A percentile compares a stretch with the other conserved stretches of the same genome.
Conservation (phyloP, 345 rosid genomes). For the Abelmoschus esculentus region DNA sequence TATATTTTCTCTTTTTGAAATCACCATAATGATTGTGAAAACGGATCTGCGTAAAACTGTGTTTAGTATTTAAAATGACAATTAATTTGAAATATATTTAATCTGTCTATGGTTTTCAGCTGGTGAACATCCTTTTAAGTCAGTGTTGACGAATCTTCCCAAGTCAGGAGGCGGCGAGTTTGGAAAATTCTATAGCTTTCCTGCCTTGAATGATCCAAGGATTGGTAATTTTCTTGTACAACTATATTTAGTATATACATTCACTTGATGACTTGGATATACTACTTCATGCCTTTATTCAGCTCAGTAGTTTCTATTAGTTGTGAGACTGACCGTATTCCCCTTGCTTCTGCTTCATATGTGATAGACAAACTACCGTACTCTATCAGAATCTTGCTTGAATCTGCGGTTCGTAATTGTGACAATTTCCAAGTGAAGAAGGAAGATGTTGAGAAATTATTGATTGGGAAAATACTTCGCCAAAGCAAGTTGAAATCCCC, state of each 20-base stretch:
- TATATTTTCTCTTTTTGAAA: neutral
- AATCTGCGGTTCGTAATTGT: constrained; percentile 92
- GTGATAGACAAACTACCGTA: constrained; percentile 76
- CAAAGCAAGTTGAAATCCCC: constrained; percentile 94
- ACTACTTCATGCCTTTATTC: neutral
- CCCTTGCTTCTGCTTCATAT: constrained; percentile 14
- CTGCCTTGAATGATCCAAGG: constrained; percentile 91
- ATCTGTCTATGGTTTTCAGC: constrained; percentile 41
- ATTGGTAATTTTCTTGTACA: constrained; percentile 45
- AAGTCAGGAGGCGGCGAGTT: constrained; percentile 96
- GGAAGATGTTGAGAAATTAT: constrained; percentile 88
- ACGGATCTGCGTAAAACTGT: neutral
- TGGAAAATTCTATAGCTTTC: constrained; percentile 88
- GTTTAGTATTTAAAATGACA: neutral
- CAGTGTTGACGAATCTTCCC: constrained; percentile 67
- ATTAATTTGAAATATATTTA: neutral
- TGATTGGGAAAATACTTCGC: constrained; percentile 86
- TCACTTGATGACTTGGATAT: neutral
- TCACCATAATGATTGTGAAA: neutral
- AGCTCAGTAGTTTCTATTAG: neutral
- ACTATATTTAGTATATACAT: neutral
- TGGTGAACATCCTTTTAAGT: constrained; percentile 74
- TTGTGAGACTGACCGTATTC: neutral
- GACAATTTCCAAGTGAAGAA: constrained; percentile 94
- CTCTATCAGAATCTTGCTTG: constrained; percentile 88